Conservation (phyloP, 208 protist species). For the Endotrypanum monterogeii region DNA sequence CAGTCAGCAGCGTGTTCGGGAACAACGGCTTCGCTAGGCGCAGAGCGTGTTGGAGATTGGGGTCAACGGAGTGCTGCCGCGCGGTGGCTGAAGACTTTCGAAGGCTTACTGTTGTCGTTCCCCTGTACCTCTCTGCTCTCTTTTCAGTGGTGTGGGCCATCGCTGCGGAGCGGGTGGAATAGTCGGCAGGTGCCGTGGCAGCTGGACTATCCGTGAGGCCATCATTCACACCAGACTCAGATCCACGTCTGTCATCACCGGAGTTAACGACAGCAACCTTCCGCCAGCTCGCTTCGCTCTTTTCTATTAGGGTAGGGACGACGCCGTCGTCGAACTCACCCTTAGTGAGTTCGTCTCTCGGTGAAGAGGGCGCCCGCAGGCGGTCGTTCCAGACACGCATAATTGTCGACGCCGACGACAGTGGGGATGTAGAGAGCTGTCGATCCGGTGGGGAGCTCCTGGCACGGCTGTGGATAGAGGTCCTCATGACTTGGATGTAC, state of each 20-base stretch:
- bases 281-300: constrained; percentile 13
- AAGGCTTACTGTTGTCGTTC: neutral
- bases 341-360: neutral
- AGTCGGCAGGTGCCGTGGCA: constrained; percentile 1
- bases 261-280: neutral
- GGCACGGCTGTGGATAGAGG: constrained; percentile 10
- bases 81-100: neutral
- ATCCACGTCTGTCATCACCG: neutral
- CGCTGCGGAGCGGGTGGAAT: constrained; percentile 13
- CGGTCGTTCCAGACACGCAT: constrained; percentile 35
- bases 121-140: neutral
- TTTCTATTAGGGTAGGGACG: constrained; percentile 8
- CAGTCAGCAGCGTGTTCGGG: constrained; percentile 55
- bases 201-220: constrained; percentile 30
- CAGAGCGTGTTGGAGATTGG: constrained; percentile 3
- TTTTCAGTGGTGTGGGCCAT: constrained; percentile 1
- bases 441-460: neutral
- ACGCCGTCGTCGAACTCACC: constrained; percentile 10
- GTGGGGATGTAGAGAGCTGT: neutral
- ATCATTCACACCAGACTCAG: constrained; percentile 9
- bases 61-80: constrained; percentile 15
- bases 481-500: no score
- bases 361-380: constrained; percentile 9
- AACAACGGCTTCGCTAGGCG: constrained; percentile 54
- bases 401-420: constrained; percentile 25